These are phyloP conservation scores for Pachyrhizus erosus DNA, from an alignment of 306 rosid genomes.

Conservation along the genomic window DNA sequence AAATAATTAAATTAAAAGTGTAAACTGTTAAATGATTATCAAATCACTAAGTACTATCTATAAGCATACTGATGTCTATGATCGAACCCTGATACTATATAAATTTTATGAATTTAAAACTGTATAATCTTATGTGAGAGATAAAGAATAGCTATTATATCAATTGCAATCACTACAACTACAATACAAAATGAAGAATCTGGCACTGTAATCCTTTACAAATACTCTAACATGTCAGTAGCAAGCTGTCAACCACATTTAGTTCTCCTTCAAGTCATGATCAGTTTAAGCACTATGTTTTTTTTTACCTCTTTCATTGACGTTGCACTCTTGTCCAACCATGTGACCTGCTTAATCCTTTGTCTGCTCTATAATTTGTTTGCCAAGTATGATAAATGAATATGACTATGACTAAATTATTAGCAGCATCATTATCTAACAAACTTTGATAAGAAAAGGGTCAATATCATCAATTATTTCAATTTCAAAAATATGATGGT, in stretches of 20 bases:
- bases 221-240: not conserved
- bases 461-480: not conserved
- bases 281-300: conserved; percentile 5
- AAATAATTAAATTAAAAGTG: conserved; percentile 4
- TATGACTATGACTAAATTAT: conserved; percentile 4
- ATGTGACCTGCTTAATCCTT: not conserved
- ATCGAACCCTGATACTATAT: not conserved
- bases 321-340: not conserved
- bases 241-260: not conserved
- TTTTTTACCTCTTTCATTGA: conserved; percentile 7
- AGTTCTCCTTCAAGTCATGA: conserved; percentile 11
- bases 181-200: not conserved
- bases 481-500: not conserved
- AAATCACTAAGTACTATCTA: not conserved
- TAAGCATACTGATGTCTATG: not conserved
- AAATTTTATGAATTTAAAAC: conserved; percentile 7
- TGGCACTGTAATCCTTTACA: conserved; percentile 5
- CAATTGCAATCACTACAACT: conserved; percentile 13
- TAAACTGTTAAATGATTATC: conserved; percentile 16
- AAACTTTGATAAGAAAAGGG: not conserved
- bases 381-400: not conserved
- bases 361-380: not conserved
- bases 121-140: conserved; percentile 2
- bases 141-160: conserved; percentile 7
- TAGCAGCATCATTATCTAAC: conserved; percentile 9